These are phyloP conservation scores for Penicillium paneum DNA, from an alignment of 2,329 filamentous ascomycete genomes.

Conservation along the genomic window DNA sequence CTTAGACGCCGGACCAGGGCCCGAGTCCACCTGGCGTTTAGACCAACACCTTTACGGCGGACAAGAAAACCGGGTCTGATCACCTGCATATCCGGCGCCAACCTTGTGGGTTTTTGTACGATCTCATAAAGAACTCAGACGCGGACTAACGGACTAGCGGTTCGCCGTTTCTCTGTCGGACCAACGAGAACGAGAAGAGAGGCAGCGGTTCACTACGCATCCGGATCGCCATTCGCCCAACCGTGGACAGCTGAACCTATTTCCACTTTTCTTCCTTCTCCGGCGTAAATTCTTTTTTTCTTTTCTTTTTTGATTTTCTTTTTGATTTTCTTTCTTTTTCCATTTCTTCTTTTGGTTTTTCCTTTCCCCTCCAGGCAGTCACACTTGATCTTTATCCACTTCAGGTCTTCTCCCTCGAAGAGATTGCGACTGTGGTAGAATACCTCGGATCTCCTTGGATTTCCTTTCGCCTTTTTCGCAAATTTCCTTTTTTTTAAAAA, in stretches of 20 bases:
- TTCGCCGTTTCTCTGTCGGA: not conserved
- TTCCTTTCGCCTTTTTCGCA: slow-evolving; percentile 4
- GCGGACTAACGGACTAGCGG: not conserved
- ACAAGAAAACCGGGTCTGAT: slow-evolving; percentile 27
- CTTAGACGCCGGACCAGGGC: slow-evolving; percentile 29
- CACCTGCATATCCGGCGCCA: slow-evolving; percentile 38
- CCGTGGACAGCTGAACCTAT: slow-evolving; percentile 26
- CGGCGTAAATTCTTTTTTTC: not conserved
- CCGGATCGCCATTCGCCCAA: slow-evolving; percentile 32
- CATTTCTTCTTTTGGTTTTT: not conserved
- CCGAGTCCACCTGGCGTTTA: slow-evolving; percentile 27
- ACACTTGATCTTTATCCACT: slow-evolving; percentile 3
- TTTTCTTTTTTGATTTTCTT: no score
- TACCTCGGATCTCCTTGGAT: not conserved
- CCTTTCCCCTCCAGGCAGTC: not conserved
- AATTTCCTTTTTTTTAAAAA: not conserved
- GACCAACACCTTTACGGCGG: slow-evolving; percentile 5
- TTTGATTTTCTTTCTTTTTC: not conserved
- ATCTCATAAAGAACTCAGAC: not conserved
- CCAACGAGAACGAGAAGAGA: not conserved
- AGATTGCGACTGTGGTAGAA: slow-evolving; percentile 5
- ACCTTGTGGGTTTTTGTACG: slow-evolving; percentile 1
- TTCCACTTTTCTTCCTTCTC: slow-evolving; percentile 6
- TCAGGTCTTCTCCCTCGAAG: not conserved
- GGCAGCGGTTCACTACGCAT: slow-evolving; percentile 28